Conservation (phyloP, 2,329 filamentous ascomycete genomes). For the Epichloe coenophiala region DNA sequence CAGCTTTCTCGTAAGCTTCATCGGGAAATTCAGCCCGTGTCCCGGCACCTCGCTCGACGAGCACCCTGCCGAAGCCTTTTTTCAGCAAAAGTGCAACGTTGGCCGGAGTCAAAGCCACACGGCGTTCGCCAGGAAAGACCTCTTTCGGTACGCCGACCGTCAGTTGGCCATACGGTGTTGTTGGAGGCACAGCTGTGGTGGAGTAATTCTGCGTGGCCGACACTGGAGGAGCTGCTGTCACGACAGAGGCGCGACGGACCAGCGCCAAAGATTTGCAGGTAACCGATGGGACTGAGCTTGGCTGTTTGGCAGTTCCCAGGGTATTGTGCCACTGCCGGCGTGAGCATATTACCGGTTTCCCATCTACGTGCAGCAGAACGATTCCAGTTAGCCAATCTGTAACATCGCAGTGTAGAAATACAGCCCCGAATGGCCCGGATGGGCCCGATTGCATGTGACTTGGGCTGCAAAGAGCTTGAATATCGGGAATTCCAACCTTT, state of each 20-base stretch:
- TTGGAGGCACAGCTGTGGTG: slow-evolving; percentile 25
- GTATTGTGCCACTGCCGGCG: slow-evolving; percentile 28
- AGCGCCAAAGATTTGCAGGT: slow-evolving; percentile 21
- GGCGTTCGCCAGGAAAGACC: slow-evolving; percentile 63
- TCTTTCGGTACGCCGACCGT: slow-evolving; percentile 71
- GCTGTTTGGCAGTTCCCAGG: slow-evolving; percentile 14
- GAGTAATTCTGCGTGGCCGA: slow-evolving; percentile 22
- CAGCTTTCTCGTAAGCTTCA: slow-evolving; percentile 61
- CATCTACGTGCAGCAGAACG: slow-evolving; percentile 5
- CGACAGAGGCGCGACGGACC: slow-evolving; percentile 26
- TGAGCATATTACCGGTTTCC: slow-evolving; percentile 9
- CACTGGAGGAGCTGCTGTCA: slow-evolving; percentile 12
- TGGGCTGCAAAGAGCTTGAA: background rate
- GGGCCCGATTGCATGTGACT: background rate
- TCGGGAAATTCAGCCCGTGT: slow-evolving; percentile 64
- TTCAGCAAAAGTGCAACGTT: slow-evolving; percentile 74
- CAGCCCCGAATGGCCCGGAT: background rate
- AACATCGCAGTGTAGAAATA: background rate
- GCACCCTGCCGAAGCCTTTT: slow-evolving; percentile 71
- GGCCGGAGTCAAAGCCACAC: slow-evolving; percentile 72
- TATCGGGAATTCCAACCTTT: slow-evolving; percentile 9
- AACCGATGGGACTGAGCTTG: slow-evolving; percentile 14
- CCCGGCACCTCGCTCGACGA: slow-evolving; percentile 74
- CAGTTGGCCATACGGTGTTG: slow-evolving; percentile 55
- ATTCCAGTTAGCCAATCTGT: background rate